Evolutionary conservation across 768 basidiomycete species (phyloP).

Genomic region (Collybia nuda): DNA sequence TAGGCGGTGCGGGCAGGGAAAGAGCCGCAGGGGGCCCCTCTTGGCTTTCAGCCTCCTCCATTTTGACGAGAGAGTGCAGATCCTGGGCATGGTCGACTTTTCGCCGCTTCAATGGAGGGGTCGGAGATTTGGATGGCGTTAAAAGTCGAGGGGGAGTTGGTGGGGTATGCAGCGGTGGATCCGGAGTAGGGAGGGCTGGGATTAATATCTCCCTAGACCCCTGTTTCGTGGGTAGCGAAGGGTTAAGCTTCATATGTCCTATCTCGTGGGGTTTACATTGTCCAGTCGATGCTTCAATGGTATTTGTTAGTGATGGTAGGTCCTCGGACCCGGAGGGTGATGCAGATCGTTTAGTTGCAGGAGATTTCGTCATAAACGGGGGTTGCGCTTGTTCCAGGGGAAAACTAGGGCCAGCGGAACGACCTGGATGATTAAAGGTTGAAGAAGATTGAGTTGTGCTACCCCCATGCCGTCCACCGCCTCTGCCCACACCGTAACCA

Average conservation of each 20-base stretch:
- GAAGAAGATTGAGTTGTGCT: background rate
- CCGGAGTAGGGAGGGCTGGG: too few relatives aligned
- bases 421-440: too few relatives aligned
- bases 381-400: background rate
- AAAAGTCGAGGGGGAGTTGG: background rate
- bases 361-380: background rate
- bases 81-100: conserved; percentile 4
- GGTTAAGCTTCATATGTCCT: too few relatives aligned
- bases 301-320: too few relatives aligned
- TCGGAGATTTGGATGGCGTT: background rate
- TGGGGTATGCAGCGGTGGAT: too few relatives aligned
- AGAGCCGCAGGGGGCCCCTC: background rate
- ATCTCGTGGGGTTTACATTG: too few relatives aligned
- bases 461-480: background rate
- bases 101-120: background rate
- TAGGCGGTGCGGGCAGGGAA: background rate
- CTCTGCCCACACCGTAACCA: background rate
- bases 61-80: background rate
- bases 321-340: background rate
- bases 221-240: too few relatives aligned
- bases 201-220: too few relatives aligned
- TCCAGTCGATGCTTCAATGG: too few relatives aligned
- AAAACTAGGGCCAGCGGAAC: background rate
- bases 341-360: background rate
- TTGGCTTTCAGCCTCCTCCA: background rate